Base-by-base conservation (phyloP, 2,329 filamentous ascomycete genomes). In the Colletotrichum endophyticum region DNA sequence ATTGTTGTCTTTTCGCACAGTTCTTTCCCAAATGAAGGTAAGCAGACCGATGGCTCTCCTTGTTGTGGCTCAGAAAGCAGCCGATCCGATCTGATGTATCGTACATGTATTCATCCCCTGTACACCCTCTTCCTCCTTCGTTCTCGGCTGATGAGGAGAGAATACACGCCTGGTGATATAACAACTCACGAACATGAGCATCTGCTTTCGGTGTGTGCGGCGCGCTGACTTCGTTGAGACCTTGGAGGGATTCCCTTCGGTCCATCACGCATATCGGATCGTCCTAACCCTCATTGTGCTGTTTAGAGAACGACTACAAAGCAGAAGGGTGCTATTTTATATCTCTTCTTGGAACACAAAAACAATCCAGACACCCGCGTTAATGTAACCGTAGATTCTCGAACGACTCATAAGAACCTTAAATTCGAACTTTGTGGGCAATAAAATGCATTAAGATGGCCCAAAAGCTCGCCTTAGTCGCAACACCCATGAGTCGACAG, bases 91-190 rank as follows among this genome's bases (percentile, higher is more conserved):
- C 11, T 1, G n/a, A 22, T 53, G 1, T 4, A 11, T 22, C 11
- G 6, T 8, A 1, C 6, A 22, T 13, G 44, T 22, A 8, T 0
- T 13, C n/a, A 13, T 1, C 3, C n/a, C 5, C 44, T 12, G 44
- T 13, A 7, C n/a, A 22, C 11, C 11, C 6, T 22, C n/a, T 22
- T 8, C n/a, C n/a, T 13, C 3, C 11, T 4, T 49, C 44, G 44
- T 53, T 22, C n/a, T 6, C 11, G 11, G 3, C 44, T 22, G 4
- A 53, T 53, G 44, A 53, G 44, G n/a, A 12, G 11, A 22, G 11
- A 8, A 53, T 53, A 22, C 6, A 22, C n/a, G 2, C 6, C 44
- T 13, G n/a, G 6, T 13, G 44, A 8, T 0, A 49, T 11, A 7
- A 1, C 44, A 49, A 7, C n/a, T 49, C n/a, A 11, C 3, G 19